Evolutionary conservation across 495 filamentous ascomycete species (phyloP).

Genomic region (Penicillium cosmopolitanum): DNA sequence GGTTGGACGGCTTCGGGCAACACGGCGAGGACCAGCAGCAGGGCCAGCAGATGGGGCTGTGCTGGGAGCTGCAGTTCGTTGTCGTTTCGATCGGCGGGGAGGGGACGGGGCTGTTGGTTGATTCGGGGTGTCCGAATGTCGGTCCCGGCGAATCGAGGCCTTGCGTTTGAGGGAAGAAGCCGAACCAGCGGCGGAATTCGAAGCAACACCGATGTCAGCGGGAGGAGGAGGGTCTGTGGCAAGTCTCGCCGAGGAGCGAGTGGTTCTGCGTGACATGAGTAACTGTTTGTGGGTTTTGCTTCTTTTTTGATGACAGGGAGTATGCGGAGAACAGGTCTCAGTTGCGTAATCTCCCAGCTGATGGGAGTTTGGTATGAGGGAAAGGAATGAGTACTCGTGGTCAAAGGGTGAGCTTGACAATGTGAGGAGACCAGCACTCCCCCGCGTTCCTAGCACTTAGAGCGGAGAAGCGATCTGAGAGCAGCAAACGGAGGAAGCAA

Average conservation of each 20-base stretch:
- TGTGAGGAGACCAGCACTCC: neutral
- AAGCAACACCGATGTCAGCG: conserved; percentile 39
- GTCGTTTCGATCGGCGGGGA: conserved; percentile 49
- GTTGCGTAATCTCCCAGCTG: neutral
- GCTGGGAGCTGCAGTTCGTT: conserved; percentile 42
- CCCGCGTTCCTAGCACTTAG: neutral
- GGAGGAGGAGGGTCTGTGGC: conserved; percentile 63
- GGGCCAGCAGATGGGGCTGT: conserved; percentile 48
- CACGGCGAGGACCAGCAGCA: conserved; percentile 54
- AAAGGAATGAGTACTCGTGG: neutral
- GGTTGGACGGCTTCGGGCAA: conserved; percentile 65
- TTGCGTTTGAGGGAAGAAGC: conserved; percentile 62
- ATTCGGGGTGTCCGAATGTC: conserved; percentile 42
- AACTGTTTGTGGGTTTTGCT: conserved; percentile 31
- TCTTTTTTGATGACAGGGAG: neutral
- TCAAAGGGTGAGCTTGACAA: conserved; percentile 2
- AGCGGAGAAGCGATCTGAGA: conserved; percentile 7
- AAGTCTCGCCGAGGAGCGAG: conserved; percentile 77
- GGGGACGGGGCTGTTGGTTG: conserved; percentile 45
- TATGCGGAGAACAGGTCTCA: neutral
- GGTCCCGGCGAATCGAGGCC: conserved; percentile 48
- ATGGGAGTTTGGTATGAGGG: neutral
- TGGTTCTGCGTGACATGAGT: conserved; percentile 86
- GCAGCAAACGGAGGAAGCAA: neutral
- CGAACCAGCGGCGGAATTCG: conserved; percentile 44